Evolutionary conservation across 2,329 filamentous ascomycete genomes (phyloP).

Genomic region (Botrytis fabae): DNA sequence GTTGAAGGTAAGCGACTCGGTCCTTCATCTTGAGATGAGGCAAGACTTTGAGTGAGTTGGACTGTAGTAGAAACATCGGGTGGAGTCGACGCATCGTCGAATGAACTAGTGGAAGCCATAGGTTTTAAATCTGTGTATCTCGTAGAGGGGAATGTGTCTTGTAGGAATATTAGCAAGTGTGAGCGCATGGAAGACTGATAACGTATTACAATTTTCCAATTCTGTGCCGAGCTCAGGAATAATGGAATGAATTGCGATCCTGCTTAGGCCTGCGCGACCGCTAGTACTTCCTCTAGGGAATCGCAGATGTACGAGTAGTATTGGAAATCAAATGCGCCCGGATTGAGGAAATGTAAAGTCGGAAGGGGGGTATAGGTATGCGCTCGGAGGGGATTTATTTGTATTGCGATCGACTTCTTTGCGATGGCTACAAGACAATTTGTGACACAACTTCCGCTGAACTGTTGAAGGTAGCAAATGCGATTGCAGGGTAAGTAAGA

Average conservation of each 20-base stretch:
- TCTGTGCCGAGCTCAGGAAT: not conserved
- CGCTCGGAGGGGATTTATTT: not conserved
- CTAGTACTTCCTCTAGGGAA: too few species aligned
- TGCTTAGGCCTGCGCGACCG: not conserved
- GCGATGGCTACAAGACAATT: not conserved
- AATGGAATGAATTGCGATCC: not conserved
- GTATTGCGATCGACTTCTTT: not conserved
- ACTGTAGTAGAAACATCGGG: conserved; percentile 32
- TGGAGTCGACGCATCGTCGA: conserved; percentile 32
- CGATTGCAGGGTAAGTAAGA: not conserved
- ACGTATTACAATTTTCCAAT: conserved; percentile 2
- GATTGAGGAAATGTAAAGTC: not conserved
- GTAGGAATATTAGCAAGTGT: conserved; percentile 6
- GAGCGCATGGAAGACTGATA: not conserved
- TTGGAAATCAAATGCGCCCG: not conserved
- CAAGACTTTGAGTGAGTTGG: conserved; percentile 28
- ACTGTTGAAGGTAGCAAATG: conserved; percentile 5
- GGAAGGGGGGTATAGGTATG: not conserved
- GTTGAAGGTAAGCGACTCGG: conserved; percentile 26
- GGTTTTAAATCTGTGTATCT: not conserved
- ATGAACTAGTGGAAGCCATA: conserved; percentile 37
- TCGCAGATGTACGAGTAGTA: not conserved
- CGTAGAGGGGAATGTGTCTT: not conserved
- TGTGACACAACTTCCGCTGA: not conserved
- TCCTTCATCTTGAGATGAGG: conserved; percentile 29